These are phyloP conservation scores for Shiraia bambusicola DNA, from an alignment of 2,329 filamentous ascomycete species.

Conservation along the genomic window DNA sequence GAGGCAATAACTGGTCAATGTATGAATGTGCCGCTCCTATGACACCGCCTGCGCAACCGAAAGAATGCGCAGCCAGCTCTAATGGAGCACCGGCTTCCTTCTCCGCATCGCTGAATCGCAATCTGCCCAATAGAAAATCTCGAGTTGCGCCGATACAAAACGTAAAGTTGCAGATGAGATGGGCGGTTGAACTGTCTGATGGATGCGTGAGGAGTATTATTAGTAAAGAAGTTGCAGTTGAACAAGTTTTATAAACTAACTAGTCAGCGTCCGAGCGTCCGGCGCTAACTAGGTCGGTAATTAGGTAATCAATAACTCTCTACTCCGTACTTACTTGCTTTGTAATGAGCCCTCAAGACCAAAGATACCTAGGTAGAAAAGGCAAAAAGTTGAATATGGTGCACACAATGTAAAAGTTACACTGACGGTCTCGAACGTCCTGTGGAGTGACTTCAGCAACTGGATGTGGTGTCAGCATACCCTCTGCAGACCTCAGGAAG, in stretches of 20 bases:
- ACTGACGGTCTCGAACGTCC: conserved; percentile 45
- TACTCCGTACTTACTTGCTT: no score
- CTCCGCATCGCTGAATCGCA: conserved; percentile 64
- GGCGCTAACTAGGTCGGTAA: no score
- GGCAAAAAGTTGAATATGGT: conserved; percentile 49
- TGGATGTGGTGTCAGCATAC: neutral
- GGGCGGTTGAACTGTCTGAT: conserved; percentile 45
- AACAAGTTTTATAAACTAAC: no score
- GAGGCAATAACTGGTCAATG: no score
- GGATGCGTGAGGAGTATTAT: conserved; percentile 35
- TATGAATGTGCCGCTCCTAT: conserved; percentile 70
- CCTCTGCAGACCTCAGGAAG: neutral
- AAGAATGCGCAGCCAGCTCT: conserved; percentile 70
- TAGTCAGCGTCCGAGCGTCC: no score
- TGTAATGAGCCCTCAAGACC: no score
- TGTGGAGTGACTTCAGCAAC: conserved; percentile 46
- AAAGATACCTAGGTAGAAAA: conserved; percentile 47
- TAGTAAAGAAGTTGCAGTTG: no score
- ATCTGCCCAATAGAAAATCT: conserved; percentile 40
- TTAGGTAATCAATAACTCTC: no score
- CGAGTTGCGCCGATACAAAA: conserved; percentile 39
- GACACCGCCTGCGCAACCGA: conserved; percentile 77
- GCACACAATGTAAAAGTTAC: conserved; percentile 51
- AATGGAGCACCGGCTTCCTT: conserved; percentile 63
- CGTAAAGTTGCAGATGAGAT: conserved; percentile 42